Evolutionary conservation across 108 stramenopile genomes (phyloP).

Genomic region (Conticribra weissflogii): DNA sequence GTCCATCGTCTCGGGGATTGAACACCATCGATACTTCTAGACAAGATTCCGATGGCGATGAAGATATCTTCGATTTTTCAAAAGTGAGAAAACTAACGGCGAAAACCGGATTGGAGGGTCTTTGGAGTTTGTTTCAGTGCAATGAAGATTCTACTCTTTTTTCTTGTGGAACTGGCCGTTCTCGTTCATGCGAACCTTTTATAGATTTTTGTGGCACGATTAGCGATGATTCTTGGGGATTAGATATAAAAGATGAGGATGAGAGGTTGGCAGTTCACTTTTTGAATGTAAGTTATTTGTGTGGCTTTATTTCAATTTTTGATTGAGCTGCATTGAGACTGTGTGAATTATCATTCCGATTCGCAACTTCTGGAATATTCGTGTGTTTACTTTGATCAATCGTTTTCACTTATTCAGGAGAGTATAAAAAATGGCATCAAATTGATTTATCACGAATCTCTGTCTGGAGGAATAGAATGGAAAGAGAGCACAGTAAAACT

Average conservation of each 20-base stretch:
- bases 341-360: neutral
- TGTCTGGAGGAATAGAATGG: constrained; percentile 44
- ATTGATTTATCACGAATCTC: constrained; percentile 59
- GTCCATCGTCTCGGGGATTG: too few species aligned
- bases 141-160: constrained; percentile 18
- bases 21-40: too few species aligned
- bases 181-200: neutral
- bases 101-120: neutral
- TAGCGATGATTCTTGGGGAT: neutral
- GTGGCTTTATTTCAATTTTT: neutral
- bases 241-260: constrained; percentile 5
- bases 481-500: constrained; percentile 54
- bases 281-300: constrained; percentile 27
- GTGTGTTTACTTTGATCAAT: neutral
- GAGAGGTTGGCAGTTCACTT: constrained; percentile 29
- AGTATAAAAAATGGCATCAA: constrained; percentile 54
- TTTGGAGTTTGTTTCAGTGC: constrained; percentile 16
- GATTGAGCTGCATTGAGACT: constrained; percentile 1
- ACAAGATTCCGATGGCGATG: too few species aligned
- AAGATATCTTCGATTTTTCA: too few species aligned
- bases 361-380: neutral
- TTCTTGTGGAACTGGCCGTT: neutral
- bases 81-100: too few species aligned
- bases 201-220: constrained; percentile 10
- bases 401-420: constrained; percentile 36